These are phyloP conservation scores for Neopestalotiopsis clavispora DNA, from an alignment of 2,329 filamentous ascomycete genomes.

Conservation along the genomic window DNA sequence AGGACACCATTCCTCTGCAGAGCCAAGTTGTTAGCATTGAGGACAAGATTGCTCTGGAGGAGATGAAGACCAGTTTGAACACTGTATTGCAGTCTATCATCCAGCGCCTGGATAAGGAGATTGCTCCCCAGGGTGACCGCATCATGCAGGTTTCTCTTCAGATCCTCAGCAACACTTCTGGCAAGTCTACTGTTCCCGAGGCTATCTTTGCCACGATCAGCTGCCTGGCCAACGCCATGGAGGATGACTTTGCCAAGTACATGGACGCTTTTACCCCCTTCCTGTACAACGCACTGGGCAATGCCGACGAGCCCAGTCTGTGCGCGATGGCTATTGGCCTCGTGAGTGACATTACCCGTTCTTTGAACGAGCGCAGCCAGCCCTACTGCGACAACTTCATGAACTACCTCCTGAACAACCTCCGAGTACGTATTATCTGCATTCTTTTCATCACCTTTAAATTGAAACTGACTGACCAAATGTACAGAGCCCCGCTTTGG, in stretches of 20 bases:
- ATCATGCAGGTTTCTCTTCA: constrained; percentile 91
- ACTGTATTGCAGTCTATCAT: constrained; percentile 93
- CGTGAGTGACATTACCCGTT: constrained; percentile 94
- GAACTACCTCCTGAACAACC: constrained; percentile 94
- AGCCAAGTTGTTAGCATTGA: constrained; percentile 95
- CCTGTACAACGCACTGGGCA: constrained; percentile 90
- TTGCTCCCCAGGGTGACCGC: constrained; percentile 85
- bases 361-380: constrained; percentile 86
- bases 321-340: constrained; percentile 98
- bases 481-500: constrained; percentile 75
- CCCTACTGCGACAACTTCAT: constrained; percentile 97
- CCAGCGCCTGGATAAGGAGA: constrained; percentile 87
- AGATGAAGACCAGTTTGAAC: constrained; percentile 95
- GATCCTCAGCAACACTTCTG: constrained; percentile 75
- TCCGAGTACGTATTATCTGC: constrained; percentile 64
- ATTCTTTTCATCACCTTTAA: constrained; percentile 1
- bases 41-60: constrained; percentile 92
- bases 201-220: constrained; percentile 91
- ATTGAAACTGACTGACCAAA: constrained; percentile 8
- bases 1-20: constrained; percentile 88
- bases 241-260: constrained; percentile 94
- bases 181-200: constrained; percentile 94
- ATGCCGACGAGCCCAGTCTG: constrained; percentile 92
- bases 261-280: constrained; percentile 95
- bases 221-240: constrained; percentile 86